Conservation (phyloP, 768 basidiomycete genomes). For the Suillus placidus region DNA sequence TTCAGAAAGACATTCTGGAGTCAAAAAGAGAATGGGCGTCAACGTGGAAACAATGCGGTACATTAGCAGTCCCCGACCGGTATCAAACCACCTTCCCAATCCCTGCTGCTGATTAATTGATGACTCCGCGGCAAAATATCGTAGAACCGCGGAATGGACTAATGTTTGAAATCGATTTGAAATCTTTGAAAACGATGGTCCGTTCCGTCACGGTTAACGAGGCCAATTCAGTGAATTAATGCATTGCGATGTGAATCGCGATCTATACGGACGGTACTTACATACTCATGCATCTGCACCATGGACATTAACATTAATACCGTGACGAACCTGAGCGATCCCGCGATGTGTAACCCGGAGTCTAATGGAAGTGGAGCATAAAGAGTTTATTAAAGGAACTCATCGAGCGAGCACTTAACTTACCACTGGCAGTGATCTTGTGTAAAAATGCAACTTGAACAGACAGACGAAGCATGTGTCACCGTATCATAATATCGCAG, state of each 20-base stretch:
- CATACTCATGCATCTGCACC: not conserved
- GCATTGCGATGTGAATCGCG: not conserved
- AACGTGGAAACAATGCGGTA: not conserved
- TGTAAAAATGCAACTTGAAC: not conserved
- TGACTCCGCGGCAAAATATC: not conserved
- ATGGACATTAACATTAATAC: not conserved
- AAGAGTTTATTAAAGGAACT: not conserved
- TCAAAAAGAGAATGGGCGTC: not conserved
- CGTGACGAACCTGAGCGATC: not conserved
- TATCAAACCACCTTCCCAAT: not conserved
- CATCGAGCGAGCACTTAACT: not conserved
- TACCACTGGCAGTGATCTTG: not conserved
- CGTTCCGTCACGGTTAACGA: not conserved
- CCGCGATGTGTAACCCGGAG: not conserved
- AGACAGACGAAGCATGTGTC: not conserved
- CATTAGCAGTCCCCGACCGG: not conserved
- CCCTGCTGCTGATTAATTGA: not conserved
- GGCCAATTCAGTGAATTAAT: not conserved
- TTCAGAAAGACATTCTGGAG: conserved; percentile 26
- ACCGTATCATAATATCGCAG: not conserved
- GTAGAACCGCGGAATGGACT: not conserved
- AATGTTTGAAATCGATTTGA: not conserved
- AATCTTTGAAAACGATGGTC: not conserved
- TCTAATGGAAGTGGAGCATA: not conserved
- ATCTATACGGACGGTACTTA: not conserved